A percentile compares a stretch with the other conserved stretches of the same genome.
Conservation (phyloP, 345 rosid species). For the Orychophragmus violaceus region DNA sequence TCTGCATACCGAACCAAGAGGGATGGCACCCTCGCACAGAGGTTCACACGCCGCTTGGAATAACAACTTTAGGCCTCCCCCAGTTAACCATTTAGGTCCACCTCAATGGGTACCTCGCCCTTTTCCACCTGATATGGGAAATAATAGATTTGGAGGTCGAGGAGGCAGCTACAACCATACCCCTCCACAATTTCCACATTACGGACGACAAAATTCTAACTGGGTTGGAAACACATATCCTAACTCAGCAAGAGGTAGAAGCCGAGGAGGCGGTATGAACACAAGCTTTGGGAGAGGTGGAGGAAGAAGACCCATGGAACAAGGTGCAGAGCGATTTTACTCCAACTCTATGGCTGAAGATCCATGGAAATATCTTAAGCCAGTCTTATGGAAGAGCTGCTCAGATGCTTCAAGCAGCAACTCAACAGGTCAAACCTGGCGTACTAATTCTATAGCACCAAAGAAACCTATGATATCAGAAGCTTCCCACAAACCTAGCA, state of each 20-base stretch:
- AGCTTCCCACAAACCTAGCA: conserved; percentile 35
- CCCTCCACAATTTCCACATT: conserved; percentile 32
- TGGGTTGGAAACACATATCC: conserved; percentile 39
- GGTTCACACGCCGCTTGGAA: conserved; percentile 41
- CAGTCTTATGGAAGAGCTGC: conserved; percentile 48
- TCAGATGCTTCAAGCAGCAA: conserved; percentile 26
- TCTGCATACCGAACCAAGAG: conserved; percentile 36
- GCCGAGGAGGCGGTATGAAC: conserved; percentile 29
- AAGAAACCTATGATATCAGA: conserved; percentile 41
- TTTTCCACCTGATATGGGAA: conserved; percentile 38
- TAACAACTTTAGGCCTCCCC: conserved; percentile 28
- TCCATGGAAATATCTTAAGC: conserved; percentile 67
- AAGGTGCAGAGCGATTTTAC: conserved; percentile 44
- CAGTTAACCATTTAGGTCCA: conserved; percentile 29
- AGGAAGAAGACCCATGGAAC: conserved; percentile 34
- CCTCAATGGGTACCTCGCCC: conserved; percentile 36
- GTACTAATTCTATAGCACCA: conserved; percentile 48
- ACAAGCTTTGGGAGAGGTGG: conserved; percentile 37
- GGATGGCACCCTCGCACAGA: conserved; percentile 37
- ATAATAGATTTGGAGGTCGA: conserved; percentile 29
- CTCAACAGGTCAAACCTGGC: conserved; percentile 41
- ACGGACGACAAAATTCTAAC: conserved; percentile 35
- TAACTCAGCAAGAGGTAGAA: conserved; percentile 45
- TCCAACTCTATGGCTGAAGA: conserved; percentile 71
- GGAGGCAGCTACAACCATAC: conserved; percentile 26